These are phyloP conservation scores for Eimeria tenella DNA, from an alignment of 169 alveolate species.

Conservation along the genomic window DNA sequence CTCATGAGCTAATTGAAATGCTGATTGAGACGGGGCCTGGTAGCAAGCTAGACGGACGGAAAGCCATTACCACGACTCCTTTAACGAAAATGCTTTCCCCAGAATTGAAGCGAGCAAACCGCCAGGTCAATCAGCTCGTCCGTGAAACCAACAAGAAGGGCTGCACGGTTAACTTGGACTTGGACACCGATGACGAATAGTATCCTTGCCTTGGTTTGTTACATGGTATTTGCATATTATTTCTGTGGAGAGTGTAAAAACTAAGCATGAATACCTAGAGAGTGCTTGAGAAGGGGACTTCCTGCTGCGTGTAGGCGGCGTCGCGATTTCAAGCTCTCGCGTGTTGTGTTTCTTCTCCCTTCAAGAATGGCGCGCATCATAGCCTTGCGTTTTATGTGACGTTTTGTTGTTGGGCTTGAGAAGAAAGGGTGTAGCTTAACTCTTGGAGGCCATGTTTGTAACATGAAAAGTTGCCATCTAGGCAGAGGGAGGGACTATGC, in stretches of 20 bases:
- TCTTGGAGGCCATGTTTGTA: conserved; percentile 3
- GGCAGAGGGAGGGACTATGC: neutral
- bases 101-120: conserved; percentile 47
- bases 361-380: neutral
- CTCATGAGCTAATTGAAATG: conserved; percentile 68
- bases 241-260: neutral
- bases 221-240: neutral
- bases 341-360: neutral
- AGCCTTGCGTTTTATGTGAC: neutral
- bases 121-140: conserved; percentile 59
- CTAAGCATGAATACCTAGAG: neutral
- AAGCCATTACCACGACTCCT: conserved; percentile 70
- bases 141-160: conserved; percentile 56
- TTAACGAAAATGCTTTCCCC: conserved; percentile 61
- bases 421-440: neutral
- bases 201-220: neutral
- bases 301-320: neutral
- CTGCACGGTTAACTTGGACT: conserved; percentile 10
- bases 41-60: conserved; percentile 66
- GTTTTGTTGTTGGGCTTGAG: neutral
- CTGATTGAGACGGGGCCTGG: conserved; percentile 68
- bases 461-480: neutral
- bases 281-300: too few species aligned
- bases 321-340: neutral
- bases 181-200: conserved; percentile 30